Percentiles rank a stretch among this genome's conserved stretches.
Evolutionary conservation across 2,329 filamentous ascomycete genomes (phyloP).

Genomic region (Sporothrix luriei): DNA sequence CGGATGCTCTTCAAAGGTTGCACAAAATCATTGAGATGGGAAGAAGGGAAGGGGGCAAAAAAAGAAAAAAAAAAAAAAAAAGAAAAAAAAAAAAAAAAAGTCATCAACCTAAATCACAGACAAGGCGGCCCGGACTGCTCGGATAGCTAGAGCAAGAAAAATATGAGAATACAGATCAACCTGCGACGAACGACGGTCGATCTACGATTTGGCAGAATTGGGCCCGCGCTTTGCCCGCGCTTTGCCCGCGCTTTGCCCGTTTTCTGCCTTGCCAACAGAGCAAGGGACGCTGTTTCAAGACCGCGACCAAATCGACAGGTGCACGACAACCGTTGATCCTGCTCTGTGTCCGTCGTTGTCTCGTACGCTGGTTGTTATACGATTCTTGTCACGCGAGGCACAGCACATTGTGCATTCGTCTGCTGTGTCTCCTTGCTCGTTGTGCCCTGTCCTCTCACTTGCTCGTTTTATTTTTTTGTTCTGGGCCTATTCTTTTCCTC

Average conservation of each 20-base stretch:
- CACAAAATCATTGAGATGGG: neutral
- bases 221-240: neutral
- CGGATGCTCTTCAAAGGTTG: neutral
- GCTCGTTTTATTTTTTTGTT: neutral
- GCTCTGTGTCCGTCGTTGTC: too few species aligned
- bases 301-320: neutral
- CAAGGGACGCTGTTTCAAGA: neutral
- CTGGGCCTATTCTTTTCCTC: neutral
- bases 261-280: slow-evolving; percentile 7
- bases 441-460: neutral
- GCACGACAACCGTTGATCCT: neutral
- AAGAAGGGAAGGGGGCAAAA: neutral
- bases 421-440: slow-evolving; percentile 6
- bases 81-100: neutral
- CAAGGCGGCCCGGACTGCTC: neutral
- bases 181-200: slow-evolving; percentile 20
- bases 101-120: neutral
- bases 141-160: neutral
- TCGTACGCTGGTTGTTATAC: slow-evolving; percentile 3
- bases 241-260: too few species aligned
- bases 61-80: neutral
- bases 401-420: slow-evolving; percentile 22
- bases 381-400: slow-evolving; percentile 18
- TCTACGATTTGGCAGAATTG: slow-evolving; percentile 26
- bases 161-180: neutral